Base-by-base conservation (phyloP, 2,329 filamentous ascomycete species). In the Hansfordia pulvinata region DNA sequence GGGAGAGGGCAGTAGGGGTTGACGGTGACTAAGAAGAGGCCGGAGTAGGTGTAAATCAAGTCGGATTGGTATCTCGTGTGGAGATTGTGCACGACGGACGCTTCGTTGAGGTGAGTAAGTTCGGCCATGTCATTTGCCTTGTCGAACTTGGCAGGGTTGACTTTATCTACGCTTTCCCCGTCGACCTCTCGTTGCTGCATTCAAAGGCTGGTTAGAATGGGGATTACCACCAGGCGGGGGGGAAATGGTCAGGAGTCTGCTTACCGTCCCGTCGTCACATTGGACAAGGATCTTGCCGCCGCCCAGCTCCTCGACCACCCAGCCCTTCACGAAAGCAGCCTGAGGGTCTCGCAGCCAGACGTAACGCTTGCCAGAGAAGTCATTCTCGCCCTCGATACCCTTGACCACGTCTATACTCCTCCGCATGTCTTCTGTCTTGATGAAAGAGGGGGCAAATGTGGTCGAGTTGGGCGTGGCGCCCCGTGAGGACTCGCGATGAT, bases 121-220 rank as follows among this genome's bases (percentile, higher is more conserved):
- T 98, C 90, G 14, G 92, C 90, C 90, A 98, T 98, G 53, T 98
- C 92, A 58, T 92, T 85, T 37, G 88, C 88, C 56, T 94, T 98
- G 68, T 98, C 90, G 58, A 98, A 98, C 52, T 98, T 98, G 45
- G 88, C 88, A 24, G 90, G 90, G 55, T 98, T 98, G 60, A 98
- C 92, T 56, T 94, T 96, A 64, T 98, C 92, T 39, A 94, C 85
- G 42, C 75, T 79, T 42, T 96, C 86, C 27, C 70, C 58, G 38
- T 88, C 77, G 26, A 90, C 77, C 47, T 93, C 81, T 39, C 84
- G 77, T 72, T 93, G 84, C 75, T 90, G 10, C 10, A 17, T 22
- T 33, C 22, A 28, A 20, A 17, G 8, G 13, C 9, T 11, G 22
- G 36, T 48, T 22, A 46, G 36, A 12, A 20, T 6, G 11, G 14